Evolutionary conservation across 257 asterid genomes (phyloP), one percentile per base, ranked within the genome.

Genomic region (Paulownia fortunei): DNA sequence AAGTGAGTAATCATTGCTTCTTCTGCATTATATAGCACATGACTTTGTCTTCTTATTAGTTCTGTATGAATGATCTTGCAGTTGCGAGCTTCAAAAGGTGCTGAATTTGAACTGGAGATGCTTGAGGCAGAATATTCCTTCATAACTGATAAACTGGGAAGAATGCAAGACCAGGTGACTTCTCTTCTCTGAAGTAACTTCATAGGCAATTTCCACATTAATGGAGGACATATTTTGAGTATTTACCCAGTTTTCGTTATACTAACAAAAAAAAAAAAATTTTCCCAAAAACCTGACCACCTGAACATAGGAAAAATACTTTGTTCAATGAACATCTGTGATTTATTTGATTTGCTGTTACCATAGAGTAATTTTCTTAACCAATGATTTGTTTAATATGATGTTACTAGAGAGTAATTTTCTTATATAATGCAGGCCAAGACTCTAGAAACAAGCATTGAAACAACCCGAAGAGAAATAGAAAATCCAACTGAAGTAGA

Each of bases 61-160:
- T 81, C 36, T 62, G 51, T 68, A 71, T 80, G 65, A 65, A 82
- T 54, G 62, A 66, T 72, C 68, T 72, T 86, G 80, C 82, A 94
- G 98, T 59, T 82, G 56, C 86, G 77, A 79, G 87, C 90, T 80
- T 76, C 97, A 59, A 92, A 91, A 89, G 98, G 93, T 83, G 88
- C 85, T 82, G 92, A 90, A 79, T 80, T 94, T 62, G 98, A 91
- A 86, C 54, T 83, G 77, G 97, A 87, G 89, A 91, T 94, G 85
- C 94, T 92, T 23, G 92, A 89, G 82, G 88, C 93, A 49, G 99
- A 94, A 80, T 90, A 91, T 90, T 91, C 97, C 41, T 89, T 87
- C 81, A 71, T 89, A 62, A 85, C 87, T 24, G 97, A 93, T 80
- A 91, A 94, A 92, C 89, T 91, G 81, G 91, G 75, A 86, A 83